A percentile compares a stretch with the other conserved stretches of the same genome.
Conservation (phyloP, 164 flowering plant genomes). For the Houttuynia cordata region DNA sequence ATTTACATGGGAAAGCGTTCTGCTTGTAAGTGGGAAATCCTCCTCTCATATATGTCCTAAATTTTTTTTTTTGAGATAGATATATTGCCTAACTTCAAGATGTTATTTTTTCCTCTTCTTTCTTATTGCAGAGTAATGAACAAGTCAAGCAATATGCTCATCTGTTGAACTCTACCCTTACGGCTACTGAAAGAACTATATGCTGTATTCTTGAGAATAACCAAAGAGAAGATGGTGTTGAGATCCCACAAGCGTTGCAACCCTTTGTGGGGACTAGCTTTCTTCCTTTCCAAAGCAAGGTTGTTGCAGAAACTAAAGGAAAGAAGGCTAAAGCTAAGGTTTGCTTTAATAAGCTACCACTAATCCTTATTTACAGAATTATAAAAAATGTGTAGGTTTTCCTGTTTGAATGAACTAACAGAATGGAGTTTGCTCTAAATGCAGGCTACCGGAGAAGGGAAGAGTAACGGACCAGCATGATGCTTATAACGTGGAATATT, state of each 20-base stretch:
- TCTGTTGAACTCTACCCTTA: slow-evolving; percentile 82
- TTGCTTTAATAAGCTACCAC: neutral
- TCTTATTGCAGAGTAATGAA: slow-evolving; percentile 51
- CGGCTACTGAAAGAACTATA: slow-evolving; percentile 95
- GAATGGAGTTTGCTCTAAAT: neutral
- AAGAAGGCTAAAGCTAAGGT: slow-evolving; percentile 56
- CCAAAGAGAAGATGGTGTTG: slow-evolving; percentile 84
- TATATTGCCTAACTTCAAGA: neutral
- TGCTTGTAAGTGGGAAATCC: neutral
- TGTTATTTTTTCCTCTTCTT: neutral
- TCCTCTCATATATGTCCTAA: neutral
- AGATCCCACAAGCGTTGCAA: slow-evolving; percentile 52
- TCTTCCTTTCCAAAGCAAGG: slow-evolving; percentile 53
- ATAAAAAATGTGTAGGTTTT: neutral
- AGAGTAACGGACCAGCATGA: neutral
- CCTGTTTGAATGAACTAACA: neutral
- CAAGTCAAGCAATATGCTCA: slow-evolving; percentile 80
- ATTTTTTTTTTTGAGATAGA: too few species aligned
- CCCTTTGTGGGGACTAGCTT: slow-evolving; percentile 71
- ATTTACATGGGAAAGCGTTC: neutral
- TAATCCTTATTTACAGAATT: too few species aligned
- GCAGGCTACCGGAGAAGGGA: neutral
- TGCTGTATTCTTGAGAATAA: slow-evolving; percentile 91
- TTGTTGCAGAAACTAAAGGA: slow-evolving; percentile 47
- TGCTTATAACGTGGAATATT: neutral